phyloP scores from a whole-genome alignment of 192 early-diverging fungal species.

The Helicostylum pulchrum region DNA sequence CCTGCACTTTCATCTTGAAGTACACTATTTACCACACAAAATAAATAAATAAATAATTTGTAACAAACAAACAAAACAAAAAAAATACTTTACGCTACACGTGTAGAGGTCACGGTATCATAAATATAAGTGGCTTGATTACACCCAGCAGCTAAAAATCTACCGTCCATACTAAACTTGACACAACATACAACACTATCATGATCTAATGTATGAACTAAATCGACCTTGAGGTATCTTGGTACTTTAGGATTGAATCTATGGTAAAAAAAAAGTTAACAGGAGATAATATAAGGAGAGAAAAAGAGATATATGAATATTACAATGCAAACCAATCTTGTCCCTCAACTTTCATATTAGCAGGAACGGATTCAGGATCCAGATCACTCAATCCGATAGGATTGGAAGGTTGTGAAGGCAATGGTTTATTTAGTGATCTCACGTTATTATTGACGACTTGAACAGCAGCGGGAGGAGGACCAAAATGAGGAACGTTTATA shows the following conservation, averaged over 20 bases:
- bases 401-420: background rate
- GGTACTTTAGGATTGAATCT: constrained; percentile 66
- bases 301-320: constrained; percentile 5
- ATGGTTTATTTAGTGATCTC: background rate
- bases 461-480: no score
- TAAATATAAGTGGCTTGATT: constrained; percentile 88
- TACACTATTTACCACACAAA: constrained; percentile 42
- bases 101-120: constrained; percentile 74
- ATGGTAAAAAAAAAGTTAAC: background rate
- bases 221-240: constrained; percentile 60
- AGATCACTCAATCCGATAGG: constrained; percentile 59
- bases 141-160: constrained; percentile 90
- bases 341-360: constrained; percentile 75
- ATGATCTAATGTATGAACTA: constrained; percentile 58
- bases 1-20: constrained; percentile 71
- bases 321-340: constrained; percentile 87
- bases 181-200: constrained; percentile 95
- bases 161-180: constrained; percentile 90
- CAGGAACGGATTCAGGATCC: constrained; percentile 74
- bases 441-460: background rate
- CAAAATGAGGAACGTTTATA: background rate
- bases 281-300: constrained; percentile 28
- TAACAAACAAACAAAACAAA: background rate
- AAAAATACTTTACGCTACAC: constrained; percentile 53
- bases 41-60: background rate